Conservation (phyloP, 2,329 filamentous ascomycete genomes). For the Colletotrichum spaethianum region DNA sequence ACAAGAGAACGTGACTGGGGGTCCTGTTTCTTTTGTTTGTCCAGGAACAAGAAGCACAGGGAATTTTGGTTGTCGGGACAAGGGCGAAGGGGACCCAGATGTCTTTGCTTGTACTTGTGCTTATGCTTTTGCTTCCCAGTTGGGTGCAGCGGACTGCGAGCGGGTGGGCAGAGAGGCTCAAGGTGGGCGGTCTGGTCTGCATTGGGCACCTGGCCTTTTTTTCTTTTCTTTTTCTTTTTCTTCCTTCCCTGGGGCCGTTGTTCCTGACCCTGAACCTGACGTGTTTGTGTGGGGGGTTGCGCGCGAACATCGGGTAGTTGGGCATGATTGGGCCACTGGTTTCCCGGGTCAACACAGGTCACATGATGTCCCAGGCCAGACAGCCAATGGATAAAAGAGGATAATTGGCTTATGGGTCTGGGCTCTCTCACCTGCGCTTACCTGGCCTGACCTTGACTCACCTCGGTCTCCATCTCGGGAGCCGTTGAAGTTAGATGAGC, state of each 20-base stretch:
- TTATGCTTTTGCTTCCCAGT: neutral
- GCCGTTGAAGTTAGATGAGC: neutral
- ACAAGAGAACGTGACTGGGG: neutral
- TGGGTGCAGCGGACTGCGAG: neutral
- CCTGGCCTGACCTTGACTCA: neutral
- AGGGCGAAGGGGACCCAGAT: slow-evolving; percentile 14
- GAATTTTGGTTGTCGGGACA: slow-evolving; percentile 41
- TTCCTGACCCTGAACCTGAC: slow-evolving; percentile 5
- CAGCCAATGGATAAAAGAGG: slow-evolving; percentile 12
- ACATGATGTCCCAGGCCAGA: neutral
- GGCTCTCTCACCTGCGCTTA: neutral
- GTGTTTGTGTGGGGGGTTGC: neutral
- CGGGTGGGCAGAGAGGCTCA: neutral
- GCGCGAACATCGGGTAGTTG: neutral
- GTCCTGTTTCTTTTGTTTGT: slow-evolving; percentile 34
- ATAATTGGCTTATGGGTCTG: neutral
- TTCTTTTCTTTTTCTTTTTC: neutral
- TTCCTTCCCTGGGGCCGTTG: neutral
- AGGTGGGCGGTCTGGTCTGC: neutral
- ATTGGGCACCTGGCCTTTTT: slow-evolving; percentile 9
- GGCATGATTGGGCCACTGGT: slow-evolving; percentile 28
- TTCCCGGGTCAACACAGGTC: slow-evolving; percentile 3
- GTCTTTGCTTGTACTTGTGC: neutral
- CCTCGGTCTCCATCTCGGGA: neutral
- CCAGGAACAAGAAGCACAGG: slow-evolving; percentile 18